Evolutionary conservation across 2,329 filamentous ascomycete species (phyloP).

Genomic region (Exophiala lecanii-corni): DNA sequence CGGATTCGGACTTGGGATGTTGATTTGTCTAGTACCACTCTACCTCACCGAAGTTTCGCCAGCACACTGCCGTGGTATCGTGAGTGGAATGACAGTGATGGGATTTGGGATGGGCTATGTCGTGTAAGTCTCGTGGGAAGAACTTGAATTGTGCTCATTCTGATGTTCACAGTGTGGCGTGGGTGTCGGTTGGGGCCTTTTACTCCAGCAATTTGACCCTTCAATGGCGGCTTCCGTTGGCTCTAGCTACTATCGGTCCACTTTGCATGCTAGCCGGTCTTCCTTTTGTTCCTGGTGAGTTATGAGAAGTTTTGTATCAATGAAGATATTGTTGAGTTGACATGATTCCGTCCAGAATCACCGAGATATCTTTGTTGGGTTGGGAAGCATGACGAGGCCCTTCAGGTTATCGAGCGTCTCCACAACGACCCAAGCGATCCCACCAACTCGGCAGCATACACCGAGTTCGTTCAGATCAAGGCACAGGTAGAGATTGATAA

Average conservation of each 20-base stretch:
- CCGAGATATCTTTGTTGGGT: conserved; percentile 16
- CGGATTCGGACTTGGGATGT: conserved; percentile 2
- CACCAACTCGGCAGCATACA: conserved; percentile 6
- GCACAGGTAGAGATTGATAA: conserved; percentile 16
- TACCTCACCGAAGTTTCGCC: conserved; percentile 7
- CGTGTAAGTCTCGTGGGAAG: conserved; percentile 1
- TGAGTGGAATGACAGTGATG: conserved; percentile 15
- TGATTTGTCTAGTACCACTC: conserved; percentile 1
- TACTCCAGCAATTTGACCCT: conserved; percentile 8
- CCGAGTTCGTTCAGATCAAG: conserved; percentile 15
- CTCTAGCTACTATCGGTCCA: conserved; percentile 8
- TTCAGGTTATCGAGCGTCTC: conserved; percentile 12
- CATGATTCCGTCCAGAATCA: conserved; percentile 9
- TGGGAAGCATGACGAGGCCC: conserved; percentile 7
- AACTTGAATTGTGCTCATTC: not conserved
- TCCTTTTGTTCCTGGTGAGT: conserved; percentile 10
- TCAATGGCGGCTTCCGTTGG: conserved; percentile 18
- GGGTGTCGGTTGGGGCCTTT: conserved; percentile 14
- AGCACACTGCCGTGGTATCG: conserved; percentile 10
- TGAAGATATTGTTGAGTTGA: too few relatives aligned
- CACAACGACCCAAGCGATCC: conserved; percentile 9
- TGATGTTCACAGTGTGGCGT: conserved; percentile 7
- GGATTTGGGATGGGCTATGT: conserved; percentile 14
- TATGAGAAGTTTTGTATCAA: too few relatives aligned
- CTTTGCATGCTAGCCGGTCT: conserved; percentile 9